Evolutionary conservation across 495 filamentous ascomycete species (phyloP).

Genomic region (Poronia punctata): DNA sequence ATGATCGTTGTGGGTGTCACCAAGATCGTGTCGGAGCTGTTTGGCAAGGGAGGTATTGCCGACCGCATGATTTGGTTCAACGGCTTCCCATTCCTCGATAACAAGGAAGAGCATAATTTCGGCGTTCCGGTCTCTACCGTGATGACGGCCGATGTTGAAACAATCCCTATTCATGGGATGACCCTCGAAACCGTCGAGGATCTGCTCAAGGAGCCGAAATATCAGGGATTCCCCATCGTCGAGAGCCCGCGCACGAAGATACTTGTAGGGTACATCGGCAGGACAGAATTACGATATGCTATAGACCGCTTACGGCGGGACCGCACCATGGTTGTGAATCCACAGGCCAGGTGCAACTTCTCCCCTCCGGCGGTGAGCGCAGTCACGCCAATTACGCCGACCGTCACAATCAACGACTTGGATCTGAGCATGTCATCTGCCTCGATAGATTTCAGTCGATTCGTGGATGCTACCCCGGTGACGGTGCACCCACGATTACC

Average conservation of each 20-base stretch:
- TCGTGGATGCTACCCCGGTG: conserved; percentile 84
- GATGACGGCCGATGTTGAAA: conserved; percentile 75
- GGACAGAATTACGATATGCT: conserved; percentile 90
- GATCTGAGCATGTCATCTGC: conserved; percentile 35
- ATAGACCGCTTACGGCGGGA: conserved; percentile 76
- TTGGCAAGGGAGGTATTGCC: conserved; percentile 92
- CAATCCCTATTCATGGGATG: conserved; percentile 69
- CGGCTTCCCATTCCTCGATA: conserved; percentile 95
- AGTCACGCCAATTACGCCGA: conserved; percentile 47
- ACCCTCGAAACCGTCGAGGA: conserved; percentile 65
- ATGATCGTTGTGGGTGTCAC: conserved; percentile 99
- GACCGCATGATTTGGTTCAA: conserved; percentile 99
- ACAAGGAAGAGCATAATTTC: conserved; percentile 97
- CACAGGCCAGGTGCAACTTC: conserved; percentile 67
- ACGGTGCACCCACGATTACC: conserved; percentile 87
- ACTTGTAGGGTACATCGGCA: conserved; percentile 87
- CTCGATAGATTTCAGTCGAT: conserved; percentile 78
- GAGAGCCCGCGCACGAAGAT: conserved; percentile 64
- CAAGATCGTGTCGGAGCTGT: conserved; percentile 85
- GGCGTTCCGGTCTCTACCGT: conserved; percentile 89
- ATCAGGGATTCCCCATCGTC: conserved; percentile 92
- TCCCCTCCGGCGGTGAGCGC: conserved; percentile 49
- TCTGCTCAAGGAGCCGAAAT: conserved; percentile 72
- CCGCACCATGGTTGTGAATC: conserved; percentile 58
- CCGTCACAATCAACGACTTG: conserved; percentile 51